phyloP scores from a whole-genome alignment of 176 grass and related monocot species.

The Aegilops speltoides region DNA sequence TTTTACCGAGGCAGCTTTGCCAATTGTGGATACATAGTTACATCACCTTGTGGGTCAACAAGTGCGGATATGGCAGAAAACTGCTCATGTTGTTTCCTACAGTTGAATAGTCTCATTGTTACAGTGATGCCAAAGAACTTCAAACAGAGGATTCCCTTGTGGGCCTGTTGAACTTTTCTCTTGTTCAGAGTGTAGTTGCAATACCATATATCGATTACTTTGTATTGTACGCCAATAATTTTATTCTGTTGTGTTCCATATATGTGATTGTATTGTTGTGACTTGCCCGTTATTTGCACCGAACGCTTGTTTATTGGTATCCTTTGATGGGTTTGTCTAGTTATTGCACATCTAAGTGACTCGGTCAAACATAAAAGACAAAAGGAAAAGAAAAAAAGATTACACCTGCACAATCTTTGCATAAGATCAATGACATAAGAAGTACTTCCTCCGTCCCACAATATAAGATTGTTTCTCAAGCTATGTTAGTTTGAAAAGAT shows the following conservation, averaged over 20 bases:
- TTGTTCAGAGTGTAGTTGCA: slow-evolving; percentile 26
- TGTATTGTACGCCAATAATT: slow-evolving; percentile 37
- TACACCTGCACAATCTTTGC: too few relatives aligned
- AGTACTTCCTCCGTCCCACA: too few relatives aligned
- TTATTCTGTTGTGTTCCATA: slow-evolving; percentile 22
- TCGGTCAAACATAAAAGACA: too few relatives aligned
- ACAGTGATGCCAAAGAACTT: background rate
- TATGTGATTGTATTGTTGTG: slow-evolving; percentile 28
- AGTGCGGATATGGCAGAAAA: slow-evolving; percentile 24
- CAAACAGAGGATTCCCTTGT: background rate
- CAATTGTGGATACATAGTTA: slow-evolving; percentile 43
- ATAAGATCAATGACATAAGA: too few relatives aligned
- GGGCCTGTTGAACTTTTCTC: slow-evolving; percentile 19
- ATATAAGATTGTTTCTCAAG: too few relatives aligned
- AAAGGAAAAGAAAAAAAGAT: too few relatives aligned
- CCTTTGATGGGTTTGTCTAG: background rate
- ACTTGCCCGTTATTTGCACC: background rate
- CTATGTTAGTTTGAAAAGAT: too few relatives aligned
- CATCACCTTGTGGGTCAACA: slow-evolving; percentile 36
- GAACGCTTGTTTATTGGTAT: background rate
- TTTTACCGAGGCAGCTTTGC: slow-evolving; percentile 27
- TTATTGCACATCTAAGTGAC: too few relatives aligned
- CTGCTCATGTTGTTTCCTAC: slow-evolving; percentile 45
- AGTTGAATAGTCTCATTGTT: slow-evolving; percentile 34
- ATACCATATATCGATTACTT: slow-evolving; percentile 34